These are phyloP conservation scores for Phytophthora nicotianae DNA, from an alignment of 352 stramenopile species.

Conservation along the genomic window DNA sequence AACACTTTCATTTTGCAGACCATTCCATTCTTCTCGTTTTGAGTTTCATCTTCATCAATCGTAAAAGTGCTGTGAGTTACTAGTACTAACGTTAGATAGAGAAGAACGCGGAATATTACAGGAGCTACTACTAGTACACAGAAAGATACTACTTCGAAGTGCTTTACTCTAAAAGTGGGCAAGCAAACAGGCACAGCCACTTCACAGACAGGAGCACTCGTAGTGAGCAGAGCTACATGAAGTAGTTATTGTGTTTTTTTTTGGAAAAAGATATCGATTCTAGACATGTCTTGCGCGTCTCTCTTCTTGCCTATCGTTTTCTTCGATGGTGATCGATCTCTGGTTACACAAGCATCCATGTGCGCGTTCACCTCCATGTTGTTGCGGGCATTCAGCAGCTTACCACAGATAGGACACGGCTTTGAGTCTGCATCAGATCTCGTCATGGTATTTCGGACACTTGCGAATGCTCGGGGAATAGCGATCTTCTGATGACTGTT, in stretches of 20 bases:
- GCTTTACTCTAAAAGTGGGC: too few relatives aligned
- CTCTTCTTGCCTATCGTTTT: conserved; percentile 20
- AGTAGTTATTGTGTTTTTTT: conserved; percentile 28
- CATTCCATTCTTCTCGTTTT: conserved; percentile 8
- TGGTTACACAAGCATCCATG: conserved; percentile 55
- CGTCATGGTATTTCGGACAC: conserved; percentile 4
- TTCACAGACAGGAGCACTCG: neutral
- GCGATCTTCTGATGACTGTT: conserved; percentile 23
- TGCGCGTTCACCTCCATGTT: conserved; percentile 66
- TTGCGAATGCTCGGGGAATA: conserved; percentile 12
- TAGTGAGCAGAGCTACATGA: conserved; percentile 1
- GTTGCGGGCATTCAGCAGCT: conserved; percentile 57
- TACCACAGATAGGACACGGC: conserved; percentile 63
- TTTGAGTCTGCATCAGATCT: conserved; percentile 15
- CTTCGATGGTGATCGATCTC: conserved; percentile 8
- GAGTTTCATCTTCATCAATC: too few relatives aligned
- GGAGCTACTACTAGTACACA: too few relatives aligned
- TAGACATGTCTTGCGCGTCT: conserved; percentile 12
- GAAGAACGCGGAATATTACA: too few relatives aligned
- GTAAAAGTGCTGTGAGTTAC: too few relatives aligned
- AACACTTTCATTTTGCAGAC: conserved; percentile 29
- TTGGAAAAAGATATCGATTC: conserved; percentile 38
- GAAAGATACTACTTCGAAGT: too few relatives aligned
- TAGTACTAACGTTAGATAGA: too few relatives aligned
- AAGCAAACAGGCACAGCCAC: too few relatives aligned